Percentiles rank a stretch among this genome's conserved stretches.
These are phyloP conservation scores for Coemansia sp. DNA, from an alignment of 192 early-diverging fungal genomes.

Conservation along the genomic window DNA sequence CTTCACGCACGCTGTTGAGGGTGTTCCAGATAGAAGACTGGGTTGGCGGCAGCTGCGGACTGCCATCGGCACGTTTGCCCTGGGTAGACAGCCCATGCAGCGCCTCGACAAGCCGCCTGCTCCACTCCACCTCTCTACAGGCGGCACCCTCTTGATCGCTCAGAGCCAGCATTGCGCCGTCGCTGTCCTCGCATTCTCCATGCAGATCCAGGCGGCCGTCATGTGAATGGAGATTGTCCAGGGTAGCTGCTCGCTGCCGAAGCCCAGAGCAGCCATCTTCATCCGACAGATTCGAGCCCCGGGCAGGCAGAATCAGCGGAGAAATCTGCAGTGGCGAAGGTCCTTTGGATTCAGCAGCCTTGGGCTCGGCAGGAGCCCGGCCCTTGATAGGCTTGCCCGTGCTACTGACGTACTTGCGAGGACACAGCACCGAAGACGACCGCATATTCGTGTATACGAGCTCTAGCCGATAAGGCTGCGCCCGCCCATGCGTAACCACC, in stretches of 20 bases:
- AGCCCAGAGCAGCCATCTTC: neutral
- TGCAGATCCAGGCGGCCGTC: neutral
- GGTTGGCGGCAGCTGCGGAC: neutral
- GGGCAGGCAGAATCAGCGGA: slow-evolving; percentile 2
- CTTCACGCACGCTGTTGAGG: slow-evolving; percentile 28
- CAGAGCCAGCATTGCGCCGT: slow-evolving; percentile 23
- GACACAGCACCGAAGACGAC: slow-evolving; percentile 21
- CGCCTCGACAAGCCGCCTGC: slow-evolving; percentile 38
- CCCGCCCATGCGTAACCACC: slow-evolving; percentile 68
- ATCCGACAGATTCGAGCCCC: neutral
- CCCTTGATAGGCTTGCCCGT: slow-evolving; percentile 27
- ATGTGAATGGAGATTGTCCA: neutral
- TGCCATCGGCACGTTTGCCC: neutral
- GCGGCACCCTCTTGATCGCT: slow-evolving; percentile 43
- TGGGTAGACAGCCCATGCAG: slow-evolving; percentile 15
- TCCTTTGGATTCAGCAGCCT: neutral
- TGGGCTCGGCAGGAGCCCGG: slow-evolving; percentile 2
- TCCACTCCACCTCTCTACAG: slow-evolving; percentile 20
- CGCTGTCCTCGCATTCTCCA: slow-evolving; percentile 9
- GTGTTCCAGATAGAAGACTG: slow-evolving; percentile 28
- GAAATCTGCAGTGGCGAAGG: slow-evolving; percentile 3
- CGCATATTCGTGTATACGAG: slow-evolving; percentile 46
- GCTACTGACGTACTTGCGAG: slow-evolving; percentile 39
- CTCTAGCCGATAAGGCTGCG: slow-evolving; percentile 39
- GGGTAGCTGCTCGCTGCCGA: slow-evolving; percentile 9